Conservation (phyloP, 768 basidiomycete species). For the Podaxis sp. region DNA sequence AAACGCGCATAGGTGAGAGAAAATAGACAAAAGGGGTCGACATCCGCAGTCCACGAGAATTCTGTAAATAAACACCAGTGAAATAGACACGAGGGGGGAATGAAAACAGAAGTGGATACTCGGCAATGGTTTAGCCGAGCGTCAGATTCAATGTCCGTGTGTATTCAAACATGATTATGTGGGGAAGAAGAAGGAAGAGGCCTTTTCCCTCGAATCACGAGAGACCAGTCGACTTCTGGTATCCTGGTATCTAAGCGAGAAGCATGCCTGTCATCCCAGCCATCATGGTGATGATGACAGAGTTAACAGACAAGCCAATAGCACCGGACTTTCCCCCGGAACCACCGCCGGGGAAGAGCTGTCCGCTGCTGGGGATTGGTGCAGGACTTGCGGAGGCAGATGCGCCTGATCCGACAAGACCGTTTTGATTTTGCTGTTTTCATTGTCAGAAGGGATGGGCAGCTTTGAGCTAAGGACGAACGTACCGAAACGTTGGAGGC, state of each 20-base stretch:
- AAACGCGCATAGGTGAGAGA: neutral
- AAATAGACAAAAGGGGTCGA: neutral
- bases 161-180: neutral
- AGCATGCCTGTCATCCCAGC: slow-evolving; percentile 6
- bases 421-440: slow-evolving; percentile 39
- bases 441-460: neutral
- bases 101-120: neutral
- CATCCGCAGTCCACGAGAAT: neutral
- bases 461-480: slow-evolving; percentile 4
- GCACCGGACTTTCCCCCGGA: slow-evolving; percentile 7
- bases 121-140: neutral
- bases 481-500: slow-evolving; percentile 34
- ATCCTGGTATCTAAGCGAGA: slow-evolving; percentile 11
- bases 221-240: neutral
- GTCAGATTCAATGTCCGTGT: neutral
- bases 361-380: slow-evolving; percentile 36
- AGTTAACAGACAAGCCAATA: neutral
- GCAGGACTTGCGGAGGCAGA: slow-evolving; percentile 44
- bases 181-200: neutral
- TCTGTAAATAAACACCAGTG: neutral
- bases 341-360: slow-evolving; percentile 23
- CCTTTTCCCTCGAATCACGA: neutral
- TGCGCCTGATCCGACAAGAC: slow-evolving; percentile 46
- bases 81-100: neutral
- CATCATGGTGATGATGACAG: neutral